Percentiles rank a stretch among this genome's conserved stretches.
phyloP scores from a whole-genome alignment of 2,329 filamentous ascomycete species.

The Epichloe uncinata region DNA sequence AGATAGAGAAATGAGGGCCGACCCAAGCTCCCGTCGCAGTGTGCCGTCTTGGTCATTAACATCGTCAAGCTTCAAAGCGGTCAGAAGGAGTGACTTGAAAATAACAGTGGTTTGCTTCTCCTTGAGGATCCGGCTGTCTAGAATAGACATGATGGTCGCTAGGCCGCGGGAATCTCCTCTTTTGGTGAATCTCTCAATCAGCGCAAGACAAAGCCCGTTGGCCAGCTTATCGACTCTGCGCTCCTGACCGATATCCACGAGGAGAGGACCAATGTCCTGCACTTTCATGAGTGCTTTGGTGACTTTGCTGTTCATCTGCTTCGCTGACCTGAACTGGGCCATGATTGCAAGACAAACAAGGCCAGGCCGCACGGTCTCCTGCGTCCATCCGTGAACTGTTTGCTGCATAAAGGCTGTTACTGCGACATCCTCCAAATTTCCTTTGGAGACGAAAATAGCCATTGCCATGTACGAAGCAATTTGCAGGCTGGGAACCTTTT shows the following conservation, averaged over 20 bases:
- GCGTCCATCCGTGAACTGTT: slow-evolving; percentile 62
- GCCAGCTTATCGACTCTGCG: slow-evolving; percentile 59
- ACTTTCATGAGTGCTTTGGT: slow-evolving; percentile 55
- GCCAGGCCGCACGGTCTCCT: slow-evolving; percentile 58
- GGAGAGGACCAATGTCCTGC: slow-evolving; percentile 41
- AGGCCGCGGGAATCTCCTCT: slow-evolving; percentile 45
- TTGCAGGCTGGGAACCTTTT: slow-evolving; percentile 63
- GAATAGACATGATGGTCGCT: slow-evolving; percentile 45
- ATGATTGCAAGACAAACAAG: slow-evolving; percentile 71
- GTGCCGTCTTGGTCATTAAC: slow-evolving; percentile 39
- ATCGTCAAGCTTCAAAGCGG: slow-evolving; percentile 44
- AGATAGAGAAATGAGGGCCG: slow-evolving; percentile 52
- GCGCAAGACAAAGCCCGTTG: slow-evolving; percentile 55
- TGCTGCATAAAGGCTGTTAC: slow-evolving; percentile 87
- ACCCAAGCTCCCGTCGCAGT: slow-evolving; percentile 50
- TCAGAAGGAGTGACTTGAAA: slow-evolving; percentile 50
- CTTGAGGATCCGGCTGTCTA: slow-evolving; percentile 46
- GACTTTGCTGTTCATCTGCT: slow-evolving; percentile 55
- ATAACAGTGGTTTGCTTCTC: slow-evolving; percentile 50
- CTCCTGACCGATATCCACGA: slow-evolving; percentile 49
- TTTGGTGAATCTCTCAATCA: slow-evolving; percentile 48
- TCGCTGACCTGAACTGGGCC: slow-evolving; percentile 62
- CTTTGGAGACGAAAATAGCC: slow-evolving; percentile 73
- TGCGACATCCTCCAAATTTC: slow-evolving; percentile 61
- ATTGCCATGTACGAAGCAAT: slow-evolving; percentile 87